Evolutionary conservation across 352 stramenopile species (phyloP), one percentile per base, ranked within the genome.

Genomic region (Phytophthora chlamydospora): DNA sequence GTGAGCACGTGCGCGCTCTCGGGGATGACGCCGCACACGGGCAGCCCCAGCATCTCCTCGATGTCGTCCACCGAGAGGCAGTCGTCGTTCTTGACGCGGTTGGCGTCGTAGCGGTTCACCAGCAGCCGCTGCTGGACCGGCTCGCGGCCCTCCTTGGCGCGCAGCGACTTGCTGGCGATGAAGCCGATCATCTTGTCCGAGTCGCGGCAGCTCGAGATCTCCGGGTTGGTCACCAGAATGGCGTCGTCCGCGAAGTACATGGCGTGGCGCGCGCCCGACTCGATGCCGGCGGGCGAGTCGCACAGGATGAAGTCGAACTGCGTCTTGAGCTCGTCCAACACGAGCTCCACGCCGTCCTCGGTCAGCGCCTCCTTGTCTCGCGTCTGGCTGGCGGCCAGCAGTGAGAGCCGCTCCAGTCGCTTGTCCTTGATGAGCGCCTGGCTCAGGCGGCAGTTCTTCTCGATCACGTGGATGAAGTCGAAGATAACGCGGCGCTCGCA

Each of bases 161-260:
- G 75, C 44, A 95, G 68, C 35, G 87, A 96, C 52, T 91, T 94
- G 74, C 83, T 95, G 47, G 87, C 80, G 54, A 98, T 97, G 64
- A 97, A 98, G 32, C 93, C 93, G 64, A 98, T 96, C 93, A 98
- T 98, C 72, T 98, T 98, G 78, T 98, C 93, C 61, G 90, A 96
- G 75, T 98, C 93, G 13, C 92, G 78, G 69, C 90, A 97, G 27
- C 79, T 94, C 51, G 84, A 96, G 43, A 98, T 92, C 75, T 97
- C 92, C 10, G 92, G 92, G 69, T 98, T 98, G n/a, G 90, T 97
- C 62, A 98, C 92, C 35, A 98, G 83, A 34, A 98, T 88, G 32
- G 92, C 92, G 68, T 98, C 91, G 59, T 97, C 91, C 29, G 86
- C 88, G 72, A 97, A 97, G 79, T 93, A 97, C 91, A 97, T 97